Conservation (phyloP, 768 basidiomycete genomes). For the Russula sp. region DNA sequence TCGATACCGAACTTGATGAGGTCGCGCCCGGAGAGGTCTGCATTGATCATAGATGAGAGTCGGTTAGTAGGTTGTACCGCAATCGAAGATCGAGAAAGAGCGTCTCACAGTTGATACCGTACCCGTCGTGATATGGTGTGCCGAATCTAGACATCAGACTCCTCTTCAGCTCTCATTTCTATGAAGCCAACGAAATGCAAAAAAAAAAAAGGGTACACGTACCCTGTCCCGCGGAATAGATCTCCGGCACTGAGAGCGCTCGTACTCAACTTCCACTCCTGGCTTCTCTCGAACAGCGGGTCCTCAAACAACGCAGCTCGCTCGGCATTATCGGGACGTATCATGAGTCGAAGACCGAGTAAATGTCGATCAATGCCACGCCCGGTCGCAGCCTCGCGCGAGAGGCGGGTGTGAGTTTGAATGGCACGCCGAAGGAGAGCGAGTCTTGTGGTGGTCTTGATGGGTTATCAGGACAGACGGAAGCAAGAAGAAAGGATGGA, state of each 20-base stretch:
- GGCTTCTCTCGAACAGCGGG: slow-evolving; percentile 65
- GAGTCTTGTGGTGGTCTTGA: slow-evolving; percentile 38
- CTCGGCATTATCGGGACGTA: slow-evolving; percentile 55
- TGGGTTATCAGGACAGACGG: not conserved
- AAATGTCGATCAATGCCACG: slow-evolving; percentile 88
- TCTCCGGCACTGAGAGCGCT: slow-evolving; percentile 85
- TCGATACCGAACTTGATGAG: slow-evolving; percentile 92
- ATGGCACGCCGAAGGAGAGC: slow-evolving; percentile 64
- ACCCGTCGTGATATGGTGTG: slow-evolving; percentile 75
- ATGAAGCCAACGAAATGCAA: not conserved
- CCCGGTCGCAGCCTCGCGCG: slow-evolving; percentile 75
- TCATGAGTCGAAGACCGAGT: slow-evolving; percentile 72
- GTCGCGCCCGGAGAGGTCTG: slow-evolving; percentile 78
- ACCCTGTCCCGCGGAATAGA: slow-evolving; percentile 87
- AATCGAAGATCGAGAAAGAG: not conserved
- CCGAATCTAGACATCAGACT: slow-evolving; percentile 58
- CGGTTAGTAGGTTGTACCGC: not conserved
- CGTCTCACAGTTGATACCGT: slow-evolving; percentile 87
- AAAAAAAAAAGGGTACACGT: slow-evolving; percentile 31
- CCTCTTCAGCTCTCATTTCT: slow-evolving; percentile 6
- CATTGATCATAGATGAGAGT: slow-evolving; percentile 12
- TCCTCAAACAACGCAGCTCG: slow-evolving; percentile 69
- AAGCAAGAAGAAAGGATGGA: not conserved
- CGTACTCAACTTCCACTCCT: slow-evolving; percentile 86
- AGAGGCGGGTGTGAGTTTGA: slow-evolving; percentile 64